Base-by-base conservation (phyloP, 192 early-diverging fungal genomes). In the Coemansia sp. region DNA sequence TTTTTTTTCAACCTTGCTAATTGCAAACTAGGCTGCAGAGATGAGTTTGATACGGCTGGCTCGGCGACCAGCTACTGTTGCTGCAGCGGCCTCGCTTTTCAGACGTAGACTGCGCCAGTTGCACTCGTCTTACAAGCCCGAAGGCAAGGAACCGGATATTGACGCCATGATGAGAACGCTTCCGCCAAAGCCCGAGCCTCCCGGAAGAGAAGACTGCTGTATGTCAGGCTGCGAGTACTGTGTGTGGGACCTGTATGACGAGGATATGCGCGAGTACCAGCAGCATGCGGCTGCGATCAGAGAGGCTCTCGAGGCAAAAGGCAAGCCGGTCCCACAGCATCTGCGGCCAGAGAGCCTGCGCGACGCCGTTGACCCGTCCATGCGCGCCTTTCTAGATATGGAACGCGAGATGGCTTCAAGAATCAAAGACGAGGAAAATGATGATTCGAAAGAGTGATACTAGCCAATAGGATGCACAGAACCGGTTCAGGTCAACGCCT, bases 221-320 rank as follows among this genome's bases (percentile, higher is more conserved):
- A 59, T 65, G 57, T 68, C 72, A 2, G 69, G 75, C 31, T 78
- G 75, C 56, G 75, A 70, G 53, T 71, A 57, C 53, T 78, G 75
- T 46, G 75, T 78, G 48, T 78, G 75, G 75, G 75, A 78, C 40
- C 54, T 78, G 31, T 78, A 78, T 36, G 69, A 78, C 44, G 68
- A 78, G 42, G 75, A 78, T 41, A 78, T 78, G 63, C 64, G 58
- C 48, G 68, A 71, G 30, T 78, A 78, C 51, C 59, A 64, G 28
- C 60, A 72, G 61, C 60, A 78, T 26, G 75, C 69, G 12, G 37
- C 33, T 5, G 50, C 28, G 6, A 52, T 67, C 23, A 40, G 65
- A 6, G 43, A 64, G 53, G 63, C 61, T 0, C 67, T 71, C 31
- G 64, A 69, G 20, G 57, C 44, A 3, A 55, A 61, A 11, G 57